Conservation (phyloP, 2,329 filamentous ascomycete genomes). For the Magnaporthiopsis poae region DNA sequence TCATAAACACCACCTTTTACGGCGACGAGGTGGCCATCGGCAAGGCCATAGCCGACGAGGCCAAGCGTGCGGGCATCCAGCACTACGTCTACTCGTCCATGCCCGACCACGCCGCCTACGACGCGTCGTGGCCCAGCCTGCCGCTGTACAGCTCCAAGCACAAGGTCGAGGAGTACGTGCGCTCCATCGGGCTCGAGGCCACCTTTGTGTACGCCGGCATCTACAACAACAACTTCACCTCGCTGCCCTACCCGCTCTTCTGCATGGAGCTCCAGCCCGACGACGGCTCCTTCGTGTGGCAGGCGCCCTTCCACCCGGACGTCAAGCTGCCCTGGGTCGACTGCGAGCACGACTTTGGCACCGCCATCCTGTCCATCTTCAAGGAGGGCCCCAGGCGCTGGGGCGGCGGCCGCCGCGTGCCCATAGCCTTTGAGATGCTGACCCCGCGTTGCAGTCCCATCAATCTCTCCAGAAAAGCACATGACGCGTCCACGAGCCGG, state of each 20-base stretch:
- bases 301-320: constrained; percentile 84
- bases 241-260: constrained; percentile 81
- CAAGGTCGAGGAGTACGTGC: constrained; percentile 82
- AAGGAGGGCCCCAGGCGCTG: constrained; percentile 84
- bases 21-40: constrained; percentile 89
- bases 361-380: constrained; percentile 84
- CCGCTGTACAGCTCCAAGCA: constrained; percentile 91
- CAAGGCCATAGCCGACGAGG: constrained; percentile 76
- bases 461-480: no score
- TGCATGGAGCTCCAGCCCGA: constrained; percentile 78
- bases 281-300: constrained; percentile 84
- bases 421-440: constrained; percentile 81
- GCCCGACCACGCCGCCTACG: constrained; percentile 82
- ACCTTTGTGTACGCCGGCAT: constrained; percentile 96
- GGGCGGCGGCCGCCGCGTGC: constrained; percentile 63
- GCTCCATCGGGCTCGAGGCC: constrained; percentile 68
- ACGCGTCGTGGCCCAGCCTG: constrained; percentile 66
- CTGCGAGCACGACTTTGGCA: constrained; percentile 89
- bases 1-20: constrained; percentile 96
- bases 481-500: no score
- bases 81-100: constrained; percentile 96
- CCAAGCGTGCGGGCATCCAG: constrained; percentile 71
- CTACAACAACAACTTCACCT: constrained; percentile 99
- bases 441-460: no score
- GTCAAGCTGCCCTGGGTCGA: constrained; percentile 89